Base-by-base conservation (phyloP, 1,284 basidiomycete species). In the Caloboletus firmus region DNA sequence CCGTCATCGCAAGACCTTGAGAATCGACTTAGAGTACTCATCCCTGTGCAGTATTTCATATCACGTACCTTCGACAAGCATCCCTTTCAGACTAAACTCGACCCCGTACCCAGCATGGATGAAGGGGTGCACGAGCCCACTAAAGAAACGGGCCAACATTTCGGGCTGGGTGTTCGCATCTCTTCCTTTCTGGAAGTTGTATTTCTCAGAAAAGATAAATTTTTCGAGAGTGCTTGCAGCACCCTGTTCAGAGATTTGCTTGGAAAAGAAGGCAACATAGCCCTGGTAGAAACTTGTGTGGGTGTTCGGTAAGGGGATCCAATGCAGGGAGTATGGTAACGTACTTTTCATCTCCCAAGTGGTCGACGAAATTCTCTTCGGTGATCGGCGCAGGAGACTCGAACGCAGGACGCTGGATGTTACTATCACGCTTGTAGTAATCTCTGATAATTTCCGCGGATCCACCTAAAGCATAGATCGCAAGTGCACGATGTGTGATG, bases 211-310 rank as follows among this genome's bases (percentile, higher is more conserved):
- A 61, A 89, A 85, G 9, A 89, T 56, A 55, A 78, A 85, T 40
- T 81, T 74, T 56, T 87, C 80, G 6, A 89, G 51, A 0, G 75
- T 73, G 1, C 67, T 62, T 2, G 68, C 59, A 1, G 75, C 65
- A 4, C 79, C 79, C 18, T 77, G 72, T 18, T 75, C 67, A 32
- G 75, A 63, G 10, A 87, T 62, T 12, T 74, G 64, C 0, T 74
- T 63, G 10, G 70, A 70, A 70, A 87, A 88, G 69, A 85, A 88
- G 9, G 70, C 56, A 24, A 84, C 59, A 59, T 87, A 89, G 1
- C 76, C 77, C 10, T 74, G 66, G 60, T 83, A 88, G 61, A 76
- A 87, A 5, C 85, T 87, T 45, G 12, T 39, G 26, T 24, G 7
- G 0, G 13, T 7, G 15, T 42, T 28, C 7, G 35, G 30, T 18